These are phyloP conservation scores for Cornus kousa DNA, from an alignment of 148 eudicot species.

Conservation along the genomic window DNA sequence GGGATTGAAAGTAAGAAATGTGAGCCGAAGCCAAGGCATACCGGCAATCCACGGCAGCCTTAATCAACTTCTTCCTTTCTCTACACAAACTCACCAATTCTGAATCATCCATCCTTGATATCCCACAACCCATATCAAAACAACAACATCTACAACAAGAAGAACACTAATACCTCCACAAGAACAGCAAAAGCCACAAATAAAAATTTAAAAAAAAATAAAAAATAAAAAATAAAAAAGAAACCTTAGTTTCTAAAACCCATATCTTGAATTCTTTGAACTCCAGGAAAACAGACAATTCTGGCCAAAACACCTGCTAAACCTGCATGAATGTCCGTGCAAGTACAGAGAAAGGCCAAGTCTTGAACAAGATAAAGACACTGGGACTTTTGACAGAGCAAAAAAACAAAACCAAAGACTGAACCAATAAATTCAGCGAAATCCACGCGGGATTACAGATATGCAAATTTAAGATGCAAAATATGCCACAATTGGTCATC, in stretches of 20 bases:
- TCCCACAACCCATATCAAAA: conserved; percentile 9
- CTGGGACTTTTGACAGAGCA: background rate
- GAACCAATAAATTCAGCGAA: conserved; percentile 2
- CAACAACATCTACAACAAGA: background rate
- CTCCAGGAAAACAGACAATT: background rate
- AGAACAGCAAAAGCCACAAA: background rate
- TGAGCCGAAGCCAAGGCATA: conserved; percentile 12
- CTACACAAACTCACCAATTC: conserved; percentile 1
- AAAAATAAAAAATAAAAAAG: too few species aligned
- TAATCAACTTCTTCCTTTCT: conserved; percentile 15
- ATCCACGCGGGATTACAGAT: conserved; percentile 8
- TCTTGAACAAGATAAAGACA: conserved; percentile 1
- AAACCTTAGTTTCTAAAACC: background rate
- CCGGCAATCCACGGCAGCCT: conserved; percentile 2
- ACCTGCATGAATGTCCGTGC: background rate
- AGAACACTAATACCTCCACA: background rate
- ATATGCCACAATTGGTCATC: background rate
- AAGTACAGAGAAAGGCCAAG: background rate
- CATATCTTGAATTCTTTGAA: background rate
- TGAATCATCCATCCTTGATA: conserved; percentile 2
- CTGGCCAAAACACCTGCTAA: background rate
- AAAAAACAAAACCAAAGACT: conserved; percentile 4
- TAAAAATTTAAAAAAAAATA: background rate
- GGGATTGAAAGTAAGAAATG: conserved; percentile 5
- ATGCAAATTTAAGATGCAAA: conserved; percentile 2